Percentiles rank a stretch among this genome's conserved stretches.
Evolutionary conservation across 2,329 filamentous ascomycete genomes (phyloP).

Genomic region (Venturia nashicola): DNA sequence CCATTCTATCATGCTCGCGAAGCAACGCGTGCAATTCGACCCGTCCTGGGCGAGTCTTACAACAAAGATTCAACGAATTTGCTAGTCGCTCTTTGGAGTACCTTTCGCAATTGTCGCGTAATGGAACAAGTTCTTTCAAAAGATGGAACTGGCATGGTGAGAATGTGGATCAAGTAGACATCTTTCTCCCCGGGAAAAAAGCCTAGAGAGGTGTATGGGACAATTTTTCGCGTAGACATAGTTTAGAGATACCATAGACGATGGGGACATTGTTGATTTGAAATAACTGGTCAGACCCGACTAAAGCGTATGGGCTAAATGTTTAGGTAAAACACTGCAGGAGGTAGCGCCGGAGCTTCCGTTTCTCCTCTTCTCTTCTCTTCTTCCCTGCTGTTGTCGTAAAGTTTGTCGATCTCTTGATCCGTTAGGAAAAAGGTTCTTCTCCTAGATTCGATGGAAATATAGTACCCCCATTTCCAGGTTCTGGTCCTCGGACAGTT

Average conservation of each 20-base stretch:
- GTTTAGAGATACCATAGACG: background rate
- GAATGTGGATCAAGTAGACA: background rate
- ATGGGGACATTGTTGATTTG: background rate
- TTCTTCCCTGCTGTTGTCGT: too few relatives aligned
- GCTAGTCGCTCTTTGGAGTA: constrained; percentile 15
- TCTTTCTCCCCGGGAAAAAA: background rate
- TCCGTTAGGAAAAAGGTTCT: too few relatives aligned
- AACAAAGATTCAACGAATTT: constrained; percentile 18
- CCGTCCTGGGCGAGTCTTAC: constrained; percentile 18
- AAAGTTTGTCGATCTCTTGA: too few relatives aligned
- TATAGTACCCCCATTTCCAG: too few relatives aligned
- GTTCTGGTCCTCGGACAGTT: too few relatives aligned
- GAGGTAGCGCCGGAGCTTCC: too few relatives aligned
- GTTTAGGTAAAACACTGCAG: background rate
- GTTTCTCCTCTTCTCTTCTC: too few relatives aligned
- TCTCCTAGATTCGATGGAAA: too few relatives aligned
- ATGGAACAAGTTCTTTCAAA: background rate
- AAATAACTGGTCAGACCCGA: background rate
- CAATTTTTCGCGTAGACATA: background rate
- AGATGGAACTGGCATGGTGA: background rate
- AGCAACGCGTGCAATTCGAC: constrained; percentile 25
- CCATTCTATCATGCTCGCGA: constrained; percentile 50
- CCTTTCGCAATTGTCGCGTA: background rate
- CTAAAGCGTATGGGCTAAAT: background rate
- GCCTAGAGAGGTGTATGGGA: background rate